Percentiles rank a stretch among this genome's conserved stretches.
These are phyloP conservation scores for Nothophoma quercina DNA, from an alignment of 2,329 filamentous ascomycete species.

Conservation along the genomic window DNA sequence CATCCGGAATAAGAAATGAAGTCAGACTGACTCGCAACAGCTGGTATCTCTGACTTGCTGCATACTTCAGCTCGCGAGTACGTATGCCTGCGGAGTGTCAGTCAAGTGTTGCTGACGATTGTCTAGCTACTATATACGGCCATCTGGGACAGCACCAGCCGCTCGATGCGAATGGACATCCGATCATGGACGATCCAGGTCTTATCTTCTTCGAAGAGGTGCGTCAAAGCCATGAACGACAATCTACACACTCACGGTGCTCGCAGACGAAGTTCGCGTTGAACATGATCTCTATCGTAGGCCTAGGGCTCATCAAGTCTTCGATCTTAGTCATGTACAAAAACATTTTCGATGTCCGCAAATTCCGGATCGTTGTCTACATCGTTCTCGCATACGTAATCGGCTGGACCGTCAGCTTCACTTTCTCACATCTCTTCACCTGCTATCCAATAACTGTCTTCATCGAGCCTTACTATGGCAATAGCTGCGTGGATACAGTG, in stretches of 20 bases:
- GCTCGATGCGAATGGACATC: constrained; percentile 23
- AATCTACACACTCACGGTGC: not conserved
- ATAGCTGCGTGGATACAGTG: constrained; percentile 32
- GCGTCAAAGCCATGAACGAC: not conserved
- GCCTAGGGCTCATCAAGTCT: constrained; percentile 38
- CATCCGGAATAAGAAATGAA: not conserved
- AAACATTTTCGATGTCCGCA: constrained; percentile 35
- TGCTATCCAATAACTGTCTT: constrained; percentile 40
- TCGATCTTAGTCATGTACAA: constrained; percentile 43
- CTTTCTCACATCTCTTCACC: constrained; percentile 35
- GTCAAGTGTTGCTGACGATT: not conserved
- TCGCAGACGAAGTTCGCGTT: constrained; percentile 36
- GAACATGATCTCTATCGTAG: constrained; percentile 37
- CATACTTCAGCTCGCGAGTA: constrained; percentile 29
- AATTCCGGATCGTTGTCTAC: constrained; percentile 30
- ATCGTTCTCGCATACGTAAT: constrained; percentile 30
- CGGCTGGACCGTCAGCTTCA: constrained; percentile 35
- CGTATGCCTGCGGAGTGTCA: not conserved
- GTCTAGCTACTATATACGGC: constrained; percentile 29
- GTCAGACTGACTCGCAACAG: constrained; percentile 16
- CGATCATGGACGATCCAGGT: constrained; percentile 34
- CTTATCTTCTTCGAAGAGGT: constrained; percentile 35
- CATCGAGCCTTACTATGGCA: constrained; percentile 36
- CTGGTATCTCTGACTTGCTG: constrained; percentile 30
- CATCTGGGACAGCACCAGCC: constrained; percentile 33